Conservation (phyloP, 2,329 filamentous ascomycete species). For the Arthrinium phaeospermum region DNA sequence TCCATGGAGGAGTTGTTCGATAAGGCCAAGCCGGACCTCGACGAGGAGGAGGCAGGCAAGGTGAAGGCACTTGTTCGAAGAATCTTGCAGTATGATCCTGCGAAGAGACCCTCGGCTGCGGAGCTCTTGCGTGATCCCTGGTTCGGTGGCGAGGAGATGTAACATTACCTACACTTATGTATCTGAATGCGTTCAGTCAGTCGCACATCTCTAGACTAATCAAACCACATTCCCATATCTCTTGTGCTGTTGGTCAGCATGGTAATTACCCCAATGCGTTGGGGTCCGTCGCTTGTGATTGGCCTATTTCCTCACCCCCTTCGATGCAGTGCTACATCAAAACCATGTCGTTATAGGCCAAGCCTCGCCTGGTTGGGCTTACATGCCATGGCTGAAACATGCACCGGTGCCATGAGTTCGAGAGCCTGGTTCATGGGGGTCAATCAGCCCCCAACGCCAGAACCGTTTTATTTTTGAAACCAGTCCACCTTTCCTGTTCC, state of each 20-base stretch:
- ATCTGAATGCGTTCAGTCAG: too few relatives aligned
- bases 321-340: background rate
- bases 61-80: constrained; percentile 37
- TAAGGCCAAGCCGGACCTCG: constrained; percentile 30
- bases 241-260: background rate
- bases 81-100: constrained; percentile 40
- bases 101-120: constrained; percentile 34
- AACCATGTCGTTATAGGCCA: background rate
- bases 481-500: too few relatives aligned
- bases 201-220: too few relatives aligned
- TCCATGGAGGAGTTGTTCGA: constrained; percentile 37
- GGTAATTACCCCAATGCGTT: background rate
- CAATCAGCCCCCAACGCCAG: background rate
- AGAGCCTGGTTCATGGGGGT: background rate
- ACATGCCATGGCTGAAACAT: background rate
- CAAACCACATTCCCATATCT: too few relatives aligned
- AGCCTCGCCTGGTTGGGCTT: background rate
- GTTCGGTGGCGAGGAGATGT: constrained; percentile 29
- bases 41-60: constrained; percentile 31
- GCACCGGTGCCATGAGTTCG: background rate
- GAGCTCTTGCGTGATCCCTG: constrained; percentile 40
- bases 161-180: background rate
- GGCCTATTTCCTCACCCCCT: too few relatives aligned
- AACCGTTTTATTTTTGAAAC: background rate
- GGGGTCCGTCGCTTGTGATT: background rate